Evolutionary conservation across 805 yeast species (phyloP), one percentile per base, ranked within the genome.

Genomic region (Middelhovenomyces tepae): DNA sequence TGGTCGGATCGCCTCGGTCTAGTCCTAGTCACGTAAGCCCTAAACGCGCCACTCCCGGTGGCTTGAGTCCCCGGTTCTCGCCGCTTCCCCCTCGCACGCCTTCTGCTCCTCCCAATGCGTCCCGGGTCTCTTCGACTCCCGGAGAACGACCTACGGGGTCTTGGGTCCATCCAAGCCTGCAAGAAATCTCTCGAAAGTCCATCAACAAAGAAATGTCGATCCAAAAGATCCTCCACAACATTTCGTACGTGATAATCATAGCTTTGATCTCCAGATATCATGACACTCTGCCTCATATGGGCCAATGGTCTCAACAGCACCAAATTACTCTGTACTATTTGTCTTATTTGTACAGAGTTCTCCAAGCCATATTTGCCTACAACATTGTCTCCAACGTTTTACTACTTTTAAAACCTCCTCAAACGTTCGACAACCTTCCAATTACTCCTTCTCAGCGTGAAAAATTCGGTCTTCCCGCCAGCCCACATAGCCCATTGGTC

Each of bases 171-270:
- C 50, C 50, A 2, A 28, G 37, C 20, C 16, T 46, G 21, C 24
- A 36, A 5, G 47, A 49, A 29, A 43, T 60, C 20, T 55, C 57
- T 16, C 39, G 47, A 9, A 47, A 65, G 34, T 50, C 62, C n/a
- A 55, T 62, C 6, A 66, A 64, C 36, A 65, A 63, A 40, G 71
- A 66, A 42, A 46, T 54, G 6, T 62, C 60, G 33, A 44, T 62
- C 3, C 54, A 51, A 35, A 51, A 49, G 16, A 48, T 61, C 6
- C 41, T 64, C 4, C 43, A 50, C 2, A 65, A 64, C 39, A n/a
- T n/a, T n/a, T n/a, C n/a, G n/a, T n/a, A n/a, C n/a, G n/a, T n/a
- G n/a, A n/a, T n/a, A n/a, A n/a, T n/a, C n/a, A n/a, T n/a, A n/a
- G n/a, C n/a, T n/a, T n/a, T n/a, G n/a, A n/a, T n/a, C n/a, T n/a